Evolutionary conservation across 164 flowering plant species (phyloP).

Genomic region (Vitis cinerea): DNA sequence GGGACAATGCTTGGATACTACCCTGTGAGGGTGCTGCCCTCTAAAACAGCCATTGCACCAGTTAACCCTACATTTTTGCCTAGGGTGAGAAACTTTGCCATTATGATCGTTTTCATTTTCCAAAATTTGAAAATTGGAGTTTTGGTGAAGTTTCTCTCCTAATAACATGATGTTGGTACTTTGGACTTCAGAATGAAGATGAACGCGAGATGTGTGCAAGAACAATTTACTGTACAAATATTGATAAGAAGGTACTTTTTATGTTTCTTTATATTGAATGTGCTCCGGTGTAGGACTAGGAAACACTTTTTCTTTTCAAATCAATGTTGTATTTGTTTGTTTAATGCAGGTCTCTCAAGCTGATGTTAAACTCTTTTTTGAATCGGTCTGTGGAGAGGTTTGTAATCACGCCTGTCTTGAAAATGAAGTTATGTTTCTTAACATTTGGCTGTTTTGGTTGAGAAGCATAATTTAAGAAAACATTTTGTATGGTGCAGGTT

Average conservation of each 20-base stretch:
- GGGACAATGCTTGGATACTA: constrained; percentile 86
- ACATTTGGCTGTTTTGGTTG: neutral
- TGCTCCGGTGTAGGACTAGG: neutral
- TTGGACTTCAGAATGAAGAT: constrained; percentile 58
- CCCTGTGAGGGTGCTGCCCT: constrained; percentile 77
- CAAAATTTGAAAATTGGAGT: neutral
- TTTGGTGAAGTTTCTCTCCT: constrained; percentile 5
- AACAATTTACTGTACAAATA: constrained; percentile 84
- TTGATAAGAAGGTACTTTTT: constrained; percentile 70
- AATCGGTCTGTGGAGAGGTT: constrained; percentile 82
- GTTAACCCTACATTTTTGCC: constrained; percentile 86
- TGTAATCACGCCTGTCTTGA: constrained; percentile 12
- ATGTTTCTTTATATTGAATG: constrained; percentile 5
- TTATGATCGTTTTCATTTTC: neutral
- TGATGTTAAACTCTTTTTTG: constrained; percentile 75
- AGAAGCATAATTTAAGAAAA: neutral
- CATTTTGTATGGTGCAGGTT: constrained; percentile 44
- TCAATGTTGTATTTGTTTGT: neutral
- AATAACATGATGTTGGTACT: constrained; percentile 1
- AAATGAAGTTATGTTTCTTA: neutral
- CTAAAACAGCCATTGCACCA: constrained; percentile 91
- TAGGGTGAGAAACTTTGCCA: constrained; percentile 40
- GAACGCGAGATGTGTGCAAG: constrained; percentile 90
- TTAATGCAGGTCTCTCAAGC: constrained; percentile 64
- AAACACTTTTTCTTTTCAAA: neutral